A percentile compares a stretch with the other conserved stretches of the same genome.
phyloP scores from a whole-genome alignment of 768 basidiomycete species.

The Lentinula raphanica region DNA sequence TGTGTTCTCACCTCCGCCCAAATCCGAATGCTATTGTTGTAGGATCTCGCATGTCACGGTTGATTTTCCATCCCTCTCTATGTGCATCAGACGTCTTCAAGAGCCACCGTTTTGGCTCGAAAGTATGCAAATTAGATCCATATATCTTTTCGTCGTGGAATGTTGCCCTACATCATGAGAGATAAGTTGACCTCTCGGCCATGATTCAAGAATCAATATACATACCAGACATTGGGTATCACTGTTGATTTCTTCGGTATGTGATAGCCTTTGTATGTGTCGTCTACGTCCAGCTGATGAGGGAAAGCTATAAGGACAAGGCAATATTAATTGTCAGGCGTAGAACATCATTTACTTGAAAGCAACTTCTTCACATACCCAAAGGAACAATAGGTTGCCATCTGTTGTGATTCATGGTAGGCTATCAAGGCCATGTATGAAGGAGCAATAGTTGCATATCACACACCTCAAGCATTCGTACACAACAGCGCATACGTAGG shows the following conservation, averaged over 20 bases:
- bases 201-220: neutral
- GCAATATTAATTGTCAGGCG: too few species aligned
- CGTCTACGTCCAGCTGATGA: slow-evolving; percentile 27
- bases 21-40: neutral
- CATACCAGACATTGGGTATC: slow-evolving; percentile 31
- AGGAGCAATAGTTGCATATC: neutral
- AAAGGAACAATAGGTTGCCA: neutral
- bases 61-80: neutral
- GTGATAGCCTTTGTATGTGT: slow-evolving; percentile 23
- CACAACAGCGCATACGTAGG: neutral
- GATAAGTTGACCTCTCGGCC: too few species aligned
- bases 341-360: too few species aligned
- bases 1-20: neutral
- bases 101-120: neutral
- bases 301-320: slow-evolving; percentile 12
- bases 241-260: slow-evolving; percentile 29
- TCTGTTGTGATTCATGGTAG: neutral
- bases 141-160: neutral
- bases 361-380: neutral
- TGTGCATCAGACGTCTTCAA: neutral
- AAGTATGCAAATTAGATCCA: neutral
- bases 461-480: neutral
- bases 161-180: neutral
- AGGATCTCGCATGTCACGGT: neutral
- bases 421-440: neutral